Base-by-base conservation (phyloP, 306 rosid genomes). In the Echinosophora koreensis region DNA sequence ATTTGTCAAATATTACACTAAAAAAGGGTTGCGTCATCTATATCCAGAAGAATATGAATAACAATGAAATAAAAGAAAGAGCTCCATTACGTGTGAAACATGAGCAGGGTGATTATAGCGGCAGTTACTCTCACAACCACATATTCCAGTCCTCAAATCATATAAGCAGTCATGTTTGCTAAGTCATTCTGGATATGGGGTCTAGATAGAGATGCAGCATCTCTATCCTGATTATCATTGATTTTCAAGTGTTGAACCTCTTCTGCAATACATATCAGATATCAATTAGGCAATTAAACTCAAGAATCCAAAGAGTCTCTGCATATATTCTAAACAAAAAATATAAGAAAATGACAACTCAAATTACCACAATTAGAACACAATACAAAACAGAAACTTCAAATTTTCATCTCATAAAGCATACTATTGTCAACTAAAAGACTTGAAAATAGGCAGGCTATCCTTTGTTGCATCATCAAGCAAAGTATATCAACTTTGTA, bases 91-190 rank as follows among this genome's bases (percentile, higher is more conserved):
- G 87, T 83, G 88, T 34, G 90, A 80, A 87, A 78, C 84, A 78
- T 88, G 80, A 67, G 82, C 81, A 73, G 98, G 98, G 84, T 93
- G 98, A 81, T 91, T 89, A 51, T 81, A 93, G 61, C 97, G 97
- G 51, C 98, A 91, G 77, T 86, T 88, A 81, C 63, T 90, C 71
- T 97, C 98, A 77, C 88, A 93, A 80, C 98, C 87, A 81, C 98
- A 93, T 83, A 80, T 70, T 41, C 98, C 98, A 66, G 96, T 93
- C 85, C 89, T 90, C 97, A 93, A 80, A 81, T 87, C 91, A 84
- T 90, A 90, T 32, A 82, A 76, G 89, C 98, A 93, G 15, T 93
- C 91, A 0, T 94, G 92, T 80, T 93, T 97, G 52, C 96, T 92
- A 44, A 96, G 98, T 9, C 98, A 93, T 88, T 93, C 96, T 1